phyloP scores from a whole-genome alignment of 2,329 filamentous ascomycete species.

The Nemania bipapillata region DNA sequence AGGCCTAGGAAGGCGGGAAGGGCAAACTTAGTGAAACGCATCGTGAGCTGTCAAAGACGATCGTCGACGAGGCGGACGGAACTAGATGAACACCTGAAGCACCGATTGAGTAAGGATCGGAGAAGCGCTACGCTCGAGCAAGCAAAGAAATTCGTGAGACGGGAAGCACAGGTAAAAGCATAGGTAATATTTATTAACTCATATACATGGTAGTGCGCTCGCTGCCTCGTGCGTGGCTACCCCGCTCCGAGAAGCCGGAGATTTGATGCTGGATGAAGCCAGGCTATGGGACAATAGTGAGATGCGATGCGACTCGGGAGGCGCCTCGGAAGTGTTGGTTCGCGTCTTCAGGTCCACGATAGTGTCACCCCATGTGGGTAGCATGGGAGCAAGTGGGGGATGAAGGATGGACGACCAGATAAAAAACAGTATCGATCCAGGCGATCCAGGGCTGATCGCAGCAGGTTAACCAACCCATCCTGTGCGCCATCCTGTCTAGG shows the following conservation, averaged over 20 bases:
- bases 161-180: neutral
- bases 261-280: neutral
- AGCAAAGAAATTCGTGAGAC: slow-evolving; percentile 12
- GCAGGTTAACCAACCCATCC: no score
- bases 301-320: neutral
- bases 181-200: slow-evolving; percentile 22
- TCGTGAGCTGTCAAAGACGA: slow-evolving; percentile 8
- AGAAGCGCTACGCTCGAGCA: neutral
- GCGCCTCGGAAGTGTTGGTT: neutral
- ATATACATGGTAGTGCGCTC: neutral
- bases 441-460: no score
- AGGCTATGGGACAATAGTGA: slow-evolving; percentile 1
- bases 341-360: slow-evolving; percentile 6
- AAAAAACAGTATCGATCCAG: no score
- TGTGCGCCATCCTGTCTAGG: no score
- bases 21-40: slow-evolving; percentile 22
- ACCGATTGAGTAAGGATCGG: slow-evolving; percentile 2
- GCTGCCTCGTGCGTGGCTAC: neutral
- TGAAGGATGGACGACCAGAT: no score
- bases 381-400: slow-evolving; percentile 14
- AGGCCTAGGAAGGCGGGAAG: slow-evolving; percentile 25
- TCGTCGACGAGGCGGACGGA: neutral
- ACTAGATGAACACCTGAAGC: neutral
- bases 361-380: slow-evolving; percentile 20
- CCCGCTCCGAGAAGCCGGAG: slow-evolving; percentile 1